Percentiles rank a stretch among this genome's conserved stretches.
phyloP scores from a whole-genome alignment of 2,329 filamentous ascomycete species.

The Alternaria arbusti region DNA sequence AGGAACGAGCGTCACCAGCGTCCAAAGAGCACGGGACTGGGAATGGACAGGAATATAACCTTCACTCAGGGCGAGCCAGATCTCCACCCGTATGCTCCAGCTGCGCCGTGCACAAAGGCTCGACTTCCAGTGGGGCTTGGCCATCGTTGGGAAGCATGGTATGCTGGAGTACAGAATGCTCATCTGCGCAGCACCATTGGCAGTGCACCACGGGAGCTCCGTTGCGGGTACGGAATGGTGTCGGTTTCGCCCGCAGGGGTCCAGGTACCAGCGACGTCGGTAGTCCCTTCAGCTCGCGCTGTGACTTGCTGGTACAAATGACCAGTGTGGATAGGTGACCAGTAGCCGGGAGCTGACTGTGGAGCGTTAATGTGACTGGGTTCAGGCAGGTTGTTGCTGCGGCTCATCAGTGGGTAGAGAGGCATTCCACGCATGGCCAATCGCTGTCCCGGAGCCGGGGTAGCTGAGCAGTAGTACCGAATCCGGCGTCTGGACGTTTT shows the following conservation, averaged over 20 bases:
- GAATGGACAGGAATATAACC: constrained; percentile 34
- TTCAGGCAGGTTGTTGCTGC: constrained; percentile 31
- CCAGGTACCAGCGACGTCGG: constrained; percentile 28
- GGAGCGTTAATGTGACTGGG: constrained; percentile 27
- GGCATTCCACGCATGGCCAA: constrained; percentile 29
- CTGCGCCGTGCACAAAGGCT: constrained; percentile 29
- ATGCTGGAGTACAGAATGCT: constrained; percentile 20
- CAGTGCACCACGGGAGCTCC: constrained; percentile 30
- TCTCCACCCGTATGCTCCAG: constrained; percentile 29
- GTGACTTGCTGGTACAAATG: constrained; percentile 35
- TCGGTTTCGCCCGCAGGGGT: constrained; percentile 32
- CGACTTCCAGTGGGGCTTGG: constrained; percentile 21
- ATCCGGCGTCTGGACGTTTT: constrained; percentile 27
- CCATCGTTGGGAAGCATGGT: constrained; percentile 33
- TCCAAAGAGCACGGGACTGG: constrained; percentile 35
- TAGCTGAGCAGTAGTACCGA: constrained; percentile 17
- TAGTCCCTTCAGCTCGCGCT: constrained; percentile 24
- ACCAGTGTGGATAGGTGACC: constrained; percentile 19
- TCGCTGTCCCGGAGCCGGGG: constrained; percentile 28
- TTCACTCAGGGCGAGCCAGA: constrained; percentile 14
- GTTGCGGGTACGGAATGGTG: constrained; percentile 38
- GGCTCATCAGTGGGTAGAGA: constrained; percentile 35
- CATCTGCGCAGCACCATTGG: constrained; percentile 32
- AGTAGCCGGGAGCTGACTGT: constrained; percentile 25
- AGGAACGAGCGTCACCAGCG: constrained; percentile 36